Evolutionary conservation across 345 rosid species (phyloP), one percentile per base, ranked within the genome.

Genomic region (Lepidium africanum): DNA sequence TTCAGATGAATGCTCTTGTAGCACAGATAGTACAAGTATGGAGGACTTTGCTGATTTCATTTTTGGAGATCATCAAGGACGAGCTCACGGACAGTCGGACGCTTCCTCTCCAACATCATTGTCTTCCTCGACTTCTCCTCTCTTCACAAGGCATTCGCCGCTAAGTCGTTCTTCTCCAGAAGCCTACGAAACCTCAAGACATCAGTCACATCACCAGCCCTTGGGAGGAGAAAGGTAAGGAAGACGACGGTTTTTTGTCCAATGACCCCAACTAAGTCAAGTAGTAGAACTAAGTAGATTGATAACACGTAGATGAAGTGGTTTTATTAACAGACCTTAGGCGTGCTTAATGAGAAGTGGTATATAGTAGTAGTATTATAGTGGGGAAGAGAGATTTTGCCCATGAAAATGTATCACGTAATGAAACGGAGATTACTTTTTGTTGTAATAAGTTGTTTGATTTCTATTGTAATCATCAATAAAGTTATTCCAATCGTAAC

Each of bases 1-100:
- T 69, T 91, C 98, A 0, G 98, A 89, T 69, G 92, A 89, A 77
- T 87, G 94, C 45, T 87, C 96, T 15, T 87, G 87, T 81, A 87
- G 96, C 78, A 87, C 97, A 3, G 94, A 91, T 16, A 86, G 92
- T 75, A 85, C 83, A 32, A 79, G 94, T 65, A 65, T 78, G 4
- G 99, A 95, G 16, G 99, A 95, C 47, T 76, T 85, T 39, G 81
- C 91, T 32, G 99, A 95, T 62, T 81, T 69, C 71, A 75, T 81
- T 65, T 84, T 81, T 46, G 90, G 92, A 53, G 86, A 86, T 59
- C 64, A 84, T 48, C 61, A 76, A 25, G 81, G 78, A 14, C 75
- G 73, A 12, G 82, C 83, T 7, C 83, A 84, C 77, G 82, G 76
- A 78, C 81, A 81, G 77, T 81, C 68, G 5, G 63, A 63, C 43